Conservation (phyloP, 1,139 yeast species). For the Lodderomyces parapsilosis region DNA sequence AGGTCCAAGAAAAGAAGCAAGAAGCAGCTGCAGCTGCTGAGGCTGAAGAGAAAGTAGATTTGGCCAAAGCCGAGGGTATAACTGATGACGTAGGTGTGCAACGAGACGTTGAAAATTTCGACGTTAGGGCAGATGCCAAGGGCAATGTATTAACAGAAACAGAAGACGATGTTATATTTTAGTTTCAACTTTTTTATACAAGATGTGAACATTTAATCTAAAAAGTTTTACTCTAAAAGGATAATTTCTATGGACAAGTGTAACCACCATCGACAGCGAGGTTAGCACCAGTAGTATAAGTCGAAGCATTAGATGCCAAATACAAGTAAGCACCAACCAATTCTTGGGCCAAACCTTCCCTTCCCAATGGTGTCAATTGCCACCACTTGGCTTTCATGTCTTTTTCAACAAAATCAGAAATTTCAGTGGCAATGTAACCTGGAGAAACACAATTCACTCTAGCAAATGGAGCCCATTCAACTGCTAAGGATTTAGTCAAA, state of each 20-base stretch:
- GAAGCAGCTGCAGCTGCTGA: conserved; percentile 68
- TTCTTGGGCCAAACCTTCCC: conserved; percentile 79
- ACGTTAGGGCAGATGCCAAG: conserved; percentile 19
- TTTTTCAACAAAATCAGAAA: conserved; percentile 44
- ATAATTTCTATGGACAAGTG: conserved; percentile 35
- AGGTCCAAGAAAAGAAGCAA: conserved; percentile 96
- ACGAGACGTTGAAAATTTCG: conserved; percentile 25
- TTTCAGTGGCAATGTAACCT: conserved; percentile 66
- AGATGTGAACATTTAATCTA: neutral
- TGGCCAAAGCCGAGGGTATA: conserved; percentile 20
- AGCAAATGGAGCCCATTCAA: conserved; percentile 80
- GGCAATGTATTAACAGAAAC: conserved; percentile 35
- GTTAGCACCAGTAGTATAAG: conserved; percentile 83
- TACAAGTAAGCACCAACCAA: conserved; percentile 82
- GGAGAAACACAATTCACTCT: conserved; percentile 81
- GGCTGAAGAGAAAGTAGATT: conserved; percentile 38
- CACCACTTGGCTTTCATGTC: conserved; percentile 34
- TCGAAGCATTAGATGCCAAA: conserved; percentile 76
- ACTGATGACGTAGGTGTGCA: conserved; percentile 20
- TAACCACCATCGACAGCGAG: conserved; percentile 88
- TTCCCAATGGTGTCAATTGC: conserved; percentile 66
- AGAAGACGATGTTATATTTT: conserved; percentile 46
- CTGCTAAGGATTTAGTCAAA: conserved; percentile 72
- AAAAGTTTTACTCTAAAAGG: neutral
- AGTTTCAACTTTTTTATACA: conserved; percentile 8